Evolutionary conservation across 208 protist species (phyloP).

Genomic region (Trichomonas gallinae): DNA sequence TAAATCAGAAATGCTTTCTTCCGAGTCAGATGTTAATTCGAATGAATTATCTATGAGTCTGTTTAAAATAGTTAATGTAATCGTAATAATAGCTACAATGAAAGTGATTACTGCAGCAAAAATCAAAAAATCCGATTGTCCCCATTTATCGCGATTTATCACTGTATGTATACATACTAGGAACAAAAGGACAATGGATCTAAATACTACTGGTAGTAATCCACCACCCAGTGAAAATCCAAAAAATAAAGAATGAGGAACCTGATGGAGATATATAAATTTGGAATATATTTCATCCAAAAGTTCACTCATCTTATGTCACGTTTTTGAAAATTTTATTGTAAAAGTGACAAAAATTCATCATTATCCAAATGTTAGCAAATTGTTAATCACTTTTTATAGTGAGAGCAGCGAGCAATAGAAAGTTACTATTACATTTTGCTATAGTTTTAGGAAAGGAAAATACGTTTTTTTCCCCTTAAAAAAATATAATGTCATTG

Average conservation of each 20-base stretch:
- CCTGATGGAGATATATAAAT: no score
- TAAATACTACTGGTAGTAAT: neutral
- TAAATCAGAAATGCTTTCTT: neutral
- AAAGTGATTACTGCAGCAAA: neutral
- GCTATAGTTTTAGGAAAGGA: no score
- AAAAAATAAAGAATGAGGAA: neutral
- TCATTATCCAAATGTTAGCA: no score
- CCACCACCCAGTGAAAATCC: neutral
- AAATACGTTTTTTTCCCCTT: no score
- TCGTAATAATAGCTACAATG: neutral
- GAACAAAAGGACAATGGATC: neutral
- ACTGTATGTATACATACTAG: neutral
- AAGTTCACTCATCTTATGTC: no score
- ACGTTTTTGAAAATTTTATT: no score
- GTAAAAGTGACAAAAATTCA: no score
- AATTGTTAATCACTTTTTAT: no score
- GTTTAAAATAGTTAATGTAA: neutral
- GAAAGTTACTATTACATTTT: no score
- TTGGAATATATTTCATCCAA: no score
- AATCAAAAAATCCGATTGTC: neutral
- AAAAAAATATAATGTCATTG: no score
- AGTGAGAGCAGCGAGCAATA: no score
- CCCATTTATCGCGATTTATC: neutral
- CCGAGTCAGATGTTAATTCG: neutral
- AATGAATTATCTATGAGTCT: neutral